A percentile compares a stretch with the other conserved stretches of the same genome.
phyloP scores from a whole-genome alignment of 345 rosid genomes.

The Syzygium jambos region DNA sequence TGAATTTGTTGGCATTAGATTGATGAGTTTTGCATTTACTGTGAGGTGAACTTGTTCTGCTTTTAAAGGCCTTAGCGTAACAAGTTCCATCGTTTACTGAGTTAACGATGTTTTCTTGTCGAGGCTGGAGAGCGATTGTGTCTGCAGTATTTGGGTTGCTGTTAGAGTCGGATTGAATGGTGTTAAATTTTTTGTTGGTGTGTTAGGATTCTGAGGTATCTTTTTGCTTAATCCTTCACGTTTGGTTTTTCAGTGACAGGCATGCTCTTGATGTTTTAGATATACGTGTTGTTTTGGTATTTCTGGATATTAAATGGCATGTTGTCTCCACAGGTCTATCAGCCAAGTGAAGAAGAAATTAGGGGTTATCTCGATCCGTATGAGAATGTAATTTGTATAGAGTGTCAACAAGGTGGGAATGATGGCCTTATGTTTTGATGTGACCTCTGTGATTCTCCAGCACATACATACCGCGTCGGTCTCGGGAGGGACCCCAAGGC shows the following conservation, averaged over 20 bases:
- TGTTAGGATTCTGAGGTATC: conserved; percentile 32
- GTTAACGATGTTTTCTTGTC: not conserved
- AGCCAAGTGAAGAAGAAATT: conserved; percentile 96
- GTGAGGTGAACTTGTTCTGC: too few species aligned
- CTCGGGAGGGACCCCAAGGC: conserved; percentile 92
- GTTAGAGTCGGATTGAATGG: too few species aligned
- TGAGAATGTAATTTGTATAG: conserved; percentile 86
- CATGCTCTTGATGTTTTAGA: not conserved
- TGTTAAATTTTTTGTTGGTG: too few species aligned
- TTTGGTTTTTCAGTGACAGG: not conserved
- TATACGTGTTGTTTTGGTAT: not conserved
- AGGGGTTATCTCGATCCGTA: conserved; percentile 92
- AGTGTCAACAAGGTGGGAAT: conserved; percentile 92
- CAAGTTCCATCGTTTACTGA: not conserved
- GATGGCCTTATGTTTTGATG: conserved; percentile 97
- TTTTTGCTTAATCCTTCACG: not conserved
- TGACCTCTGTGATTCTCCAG: conserved; percentile 96
- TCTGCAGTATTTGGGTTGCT: too few species aligned
- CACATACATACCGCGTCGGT: conserved; percentile 96
- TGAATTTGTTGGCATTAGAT: too few species aligned
- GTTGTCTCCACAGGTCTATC: conserved; percentile 61
- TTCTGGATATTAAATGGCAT: not conserved
- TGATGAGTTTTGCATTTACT: too few species aligned
- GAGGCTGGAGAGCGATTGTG: not conserved
- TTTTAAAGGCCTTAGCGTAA: too few species aligned